These are phyloP conservation scores for Saussurea involucrata DNA, from an alignment of 129 eudicot genomes.

Conservation along the genomic window DNA sequence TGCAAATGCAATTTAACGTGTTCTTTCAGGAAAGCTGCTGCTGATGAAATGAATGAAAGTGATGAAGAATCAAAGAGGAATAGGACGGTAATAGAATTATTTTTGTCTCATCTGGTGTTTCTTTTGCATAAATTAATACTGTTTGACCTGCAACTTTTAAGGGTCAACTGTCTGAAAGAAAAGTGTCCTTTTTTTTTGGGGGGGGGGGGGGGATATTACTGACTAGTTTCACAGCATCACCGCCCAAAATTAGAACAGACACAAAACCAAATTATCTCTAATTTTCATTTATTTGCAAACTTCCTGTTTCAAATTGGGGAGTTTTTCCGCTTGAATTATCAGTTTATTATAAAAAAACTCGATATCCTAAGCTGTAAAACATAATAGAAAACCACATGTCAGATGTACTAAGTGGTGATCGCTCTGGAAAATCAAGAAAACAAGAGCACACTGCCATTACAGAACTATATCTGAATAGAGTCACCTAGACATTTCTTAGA, in stretches of 20 bases:
- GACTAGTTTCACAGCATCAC: too few relatives aligned
- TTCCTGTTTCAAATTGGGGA: background rate
- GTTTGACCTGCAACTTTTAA: background rate
- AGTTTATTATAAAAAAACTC: background rate
- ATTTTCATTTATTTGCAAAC: background rate
- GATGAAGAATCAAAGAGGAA: conserved; percentile 71
- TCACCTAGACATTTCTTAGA: background rate
- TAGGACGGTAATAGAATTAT: conserved; percentile 43
- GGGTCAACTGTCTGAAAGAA: background rate
- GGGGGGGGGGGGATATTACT: background rate
- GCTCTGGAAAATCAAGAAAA: background rate
- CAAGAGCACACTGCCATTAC: background rate
- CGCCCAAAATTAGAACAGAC: too few relatives aligned
- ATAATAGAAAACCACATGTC: background rate
- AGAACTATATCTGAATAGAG: background rate
- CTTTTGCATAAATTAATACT: background rate
- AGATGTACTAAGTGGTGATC: background rate
- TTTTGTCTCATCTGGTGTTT: background rate
- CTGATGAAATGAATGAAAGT: conserved; percentile 54
- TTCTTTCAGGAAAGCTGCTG: conserved; percentile 52
- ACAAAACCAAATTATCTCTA: too few relatives aligned
- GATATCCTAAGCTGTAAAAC: background rate
- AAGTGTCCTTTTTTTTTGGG: background rate
- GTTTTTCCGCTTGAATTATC: background rate
- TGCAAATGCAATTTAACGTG: background rate